Evolutionary conservation across 106 monocot species (phyloP).

Genomic region (Dioscorea zingiberensis): DNA sequence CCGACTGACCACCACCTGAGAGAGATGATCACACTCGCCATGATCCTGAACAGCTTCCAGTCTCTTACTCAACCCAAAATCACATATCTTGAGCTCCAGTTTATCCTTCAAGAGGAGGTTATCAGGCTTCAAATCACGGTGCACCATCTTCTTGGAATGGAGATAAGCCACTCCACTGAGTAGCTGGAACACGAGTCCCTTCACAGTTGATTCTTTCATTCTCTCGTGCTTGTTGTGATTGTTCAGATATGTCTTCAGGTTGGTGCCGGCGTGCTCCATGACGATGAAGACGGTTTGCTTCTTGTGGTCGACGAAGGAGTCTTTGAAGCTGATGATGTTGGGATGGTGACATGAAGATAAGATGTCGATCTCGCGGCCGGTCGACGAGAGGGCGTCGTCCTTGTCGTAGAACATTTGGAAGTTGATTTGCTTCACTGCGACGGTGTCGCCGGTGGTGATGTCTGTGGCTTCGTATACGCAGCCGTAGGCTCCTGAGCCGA

Average conservation of each 20-base stretch:
- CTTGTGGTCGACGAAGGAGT: not conserved
- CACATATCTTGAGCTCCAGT: not conserved
- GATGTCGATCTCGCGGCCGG: not conserved
- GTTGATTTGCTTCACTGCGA: not conserved
- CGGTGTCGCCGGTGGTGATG: not conserved
- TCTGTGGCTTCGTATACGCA: not conserved
- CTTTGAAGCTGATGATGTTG: not conserved
- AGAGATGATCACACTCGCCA: too few relatives aligned
- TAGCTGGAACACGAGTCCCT: not conserved
- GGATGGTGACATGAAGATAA: not conserved
- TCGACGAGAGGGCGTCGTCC: not conserved
- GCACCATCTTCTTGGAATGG: not conserved
- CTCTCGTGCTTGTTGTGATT: not conserved
- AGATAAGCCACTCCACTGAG: not conserved
- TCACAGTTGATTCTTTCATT: not conserved
- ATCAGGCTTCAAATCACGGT: not conserved
- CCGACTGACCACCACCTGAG: too few relatives aligned
- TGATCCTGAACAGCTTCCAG: not conserved
- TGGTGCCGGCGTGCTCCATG: not conserved
- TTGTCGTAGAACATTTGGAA: too few relatives aligned
- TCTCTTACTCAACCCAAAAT: not conserved
- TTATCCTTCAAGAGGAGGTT: not conserved
- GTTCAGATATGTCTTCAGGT: not conserved
- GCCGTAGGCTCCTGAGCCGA: not conserved
- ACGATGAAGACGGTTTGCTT: not conserved